Evolutionary conservation across 306 rosid genomes (phyloP).

Genomic region (Gleditsia sinensis): DNA sequence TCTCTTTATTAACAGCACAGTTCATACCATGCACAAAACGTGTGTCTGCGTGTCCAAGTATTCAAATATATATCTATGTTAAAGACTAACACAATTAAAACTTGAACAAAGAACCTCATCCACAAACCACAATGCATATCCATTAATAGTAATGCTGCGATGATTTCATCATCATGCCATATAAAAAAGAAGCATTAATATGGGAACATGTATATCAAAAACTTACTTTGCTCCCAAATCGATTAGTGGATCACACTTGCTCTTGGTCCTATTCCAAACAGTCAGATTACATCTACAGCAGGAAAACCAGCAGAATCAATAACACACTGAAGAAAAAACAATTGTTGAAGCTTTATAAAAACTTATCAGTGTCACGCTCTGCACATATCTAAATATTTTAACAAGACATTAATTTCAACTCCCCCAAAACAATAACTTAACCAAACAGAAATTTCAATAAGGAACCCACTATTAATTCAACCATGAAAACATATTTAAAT

Average conservation of each 20-base stretch:
- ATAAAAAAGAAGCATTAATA: neutral
- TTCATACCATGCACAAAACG: neutral
- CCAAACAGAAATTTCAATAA: neutral
- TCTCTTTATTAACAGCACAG: neutral
- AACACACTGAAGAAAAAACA: neutral
- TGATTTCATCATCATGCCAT: neutral
- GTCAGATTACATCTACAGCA: constrained; percentile 68
- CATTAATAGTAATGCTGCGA: neutral
- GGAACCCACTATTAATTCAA: neutral
- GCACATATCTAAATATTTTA: neutral
- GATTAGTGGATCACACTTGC: constrained; percentile 85
- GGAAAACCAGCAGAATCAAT: constrained; percentile 24
- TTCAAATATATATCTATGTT: neutral
- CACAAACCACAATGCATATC: neutral
- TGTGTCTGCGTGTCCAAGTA: neutral
- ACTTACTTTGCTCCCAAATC: constrained; percentile 89
- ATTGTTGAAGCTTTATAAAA: neutral
- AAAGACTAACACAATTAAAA: neutral
- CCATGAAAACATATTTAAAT: neutral
- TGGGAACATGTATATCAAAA: neutral
- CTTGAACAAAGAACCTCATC: neutral
- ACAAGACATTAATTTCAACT: neutral
- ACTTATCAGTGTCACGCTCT: neutral
- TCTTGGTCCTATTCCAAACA: constrained; percentile 94
- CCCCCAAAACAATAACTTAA: neutral